phyloP scores from a whole-genome alignment of 148 eudicot species.

The Rhododendron ferrugineum region DNA sequence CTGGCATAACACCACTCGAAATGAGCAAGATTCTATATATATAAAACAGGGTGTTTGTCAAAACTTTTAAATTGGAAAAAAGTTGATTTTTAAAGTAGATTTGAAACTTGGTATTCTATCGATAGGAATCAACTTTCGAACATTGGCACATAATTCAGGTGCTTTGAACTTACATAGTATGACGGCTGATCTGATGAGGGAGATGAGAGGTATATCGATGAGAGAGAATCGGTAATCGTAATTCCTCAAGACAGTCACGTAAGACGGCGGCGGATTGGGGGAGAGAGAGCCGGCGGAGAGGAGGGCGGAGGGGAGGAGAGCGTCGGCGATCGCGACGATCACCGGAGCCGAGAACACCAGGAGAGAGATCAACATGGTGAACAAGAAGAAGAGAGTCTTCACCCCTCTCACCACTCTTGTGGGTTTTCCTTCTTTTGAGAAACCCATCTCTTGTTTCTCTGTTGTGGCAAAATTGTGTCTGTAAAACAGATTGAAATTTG shows the following conservation, averaged over 20 bases:
- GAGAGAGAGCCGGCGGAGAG: slow-evolving; percentile 42
- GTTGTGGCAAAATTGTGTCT: background rate
- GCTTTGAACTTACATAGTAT: slow-evolving; percentile 40
- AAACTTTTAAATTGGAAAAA: background rate
- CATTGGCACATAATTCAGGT: too few species aligned
- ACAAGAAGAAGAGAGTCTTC: slow-evolving; percentile 42
- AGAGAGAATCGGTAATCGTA: slow-evolving; percentile 52
- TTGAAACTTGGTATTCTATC: background rate
- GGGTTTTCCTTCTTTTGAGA: slow-evolving; percentile 40
- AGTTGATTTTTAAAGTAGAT: too few species aligned
- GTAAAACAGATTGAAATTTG: background rate
- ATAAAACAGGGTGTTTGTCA: background rate
- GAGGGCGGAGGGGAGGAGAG: slow-evolving; percentile 47
- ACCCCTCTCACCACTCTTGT: slow-evolving; percentile 31
- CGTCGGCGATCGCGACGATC: slow-evolving; percentile 42
- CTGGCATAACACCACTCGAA: background rate
- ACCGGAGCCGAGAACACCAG: slow-evolving; percentile 51
- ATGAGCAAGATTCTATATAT: background rate
- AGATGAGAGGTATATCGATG: slow-evolving; percentile 48
- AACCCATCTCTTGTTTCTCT: slow-evolving; percentile 23
- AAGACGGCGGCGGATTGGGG: slow-evolving; percentile 25
- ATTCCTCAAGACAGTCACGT: slow-evolving; percentile 17
- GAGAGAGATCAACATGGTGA: slow-evolving; percentile 49
- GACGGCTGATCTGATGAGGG: slow-evolving; percentile 44
- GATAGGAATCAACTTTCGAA: background rate